A percentile compares a stretch with the other conserved stretches of the same genome.
phyloP scores from a whole-genome alignment of 1,284 basidiomycete species.

The Wolfiporia cocos region DNA sequence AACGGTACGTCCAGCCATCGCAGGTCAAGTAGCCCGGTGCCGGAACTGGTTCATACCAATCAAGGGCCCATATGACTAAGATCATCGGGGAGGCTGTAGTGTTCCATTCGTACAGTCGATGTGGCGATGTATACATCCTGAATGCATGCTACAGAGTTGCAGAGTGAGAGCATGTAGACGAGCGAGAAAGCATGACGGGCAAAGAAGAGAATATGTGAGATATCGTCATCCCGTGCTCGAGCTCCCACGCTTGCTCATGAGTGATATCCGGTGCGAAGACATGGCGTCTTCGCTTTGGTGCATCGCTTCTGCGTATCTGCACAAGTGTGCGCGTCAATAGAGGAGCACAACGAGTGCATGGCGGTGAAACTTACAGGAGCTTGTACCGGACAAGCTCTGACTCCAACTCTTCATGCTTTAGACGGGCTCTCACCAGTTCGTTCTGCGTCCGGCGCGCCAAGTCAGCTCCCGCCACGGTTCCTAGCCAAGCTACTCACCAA shows the following conservation, averaged over 20 bases:
- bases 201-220: neutral
- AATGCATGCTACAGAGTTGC: neutral
- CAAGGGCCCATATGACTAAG: no score
- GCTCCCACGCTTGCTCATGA: slow-evolving; percentile 24
- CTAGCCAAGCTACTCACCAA: slow-evolving; percentile 39
- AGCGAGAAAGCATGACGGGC: neutral
- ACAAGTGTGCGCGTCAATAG: neutral
- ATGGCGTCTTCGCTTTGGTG: slow-evolving; percentile 78
- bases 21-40: no score
- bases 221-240: slow-evolving; percentile 10
- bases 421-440: slow-evolving; percentile 80
- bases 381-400: slow-evolving; percentile 90
- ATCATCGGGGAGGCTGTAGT: no score
- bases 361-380: slow-evolving; percentile 62
- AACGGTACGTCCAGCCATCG: no score
- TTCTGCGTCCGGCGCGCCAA: slow-evolving; percentile 48
- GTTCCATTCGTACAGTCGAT: no score
- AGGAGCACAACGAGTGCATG: no score
- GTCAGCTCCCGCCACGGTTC: neutral
- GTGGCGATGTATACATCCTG: no score
- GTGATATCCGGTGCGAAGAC: slow-evolving; percentile 65
- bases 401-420: slow-evolving; percentile 88
- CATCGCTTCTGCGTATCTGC: slow-evolving; percentile 85
- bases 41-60: no score
- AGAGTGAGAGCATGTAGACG: neutral